Evolutionary conservation across 495 filamentous ascomycete species (phyloP), one percentile per base, ranked within the genome.

Genomic region (Bryoglossum gracile): DNA sequence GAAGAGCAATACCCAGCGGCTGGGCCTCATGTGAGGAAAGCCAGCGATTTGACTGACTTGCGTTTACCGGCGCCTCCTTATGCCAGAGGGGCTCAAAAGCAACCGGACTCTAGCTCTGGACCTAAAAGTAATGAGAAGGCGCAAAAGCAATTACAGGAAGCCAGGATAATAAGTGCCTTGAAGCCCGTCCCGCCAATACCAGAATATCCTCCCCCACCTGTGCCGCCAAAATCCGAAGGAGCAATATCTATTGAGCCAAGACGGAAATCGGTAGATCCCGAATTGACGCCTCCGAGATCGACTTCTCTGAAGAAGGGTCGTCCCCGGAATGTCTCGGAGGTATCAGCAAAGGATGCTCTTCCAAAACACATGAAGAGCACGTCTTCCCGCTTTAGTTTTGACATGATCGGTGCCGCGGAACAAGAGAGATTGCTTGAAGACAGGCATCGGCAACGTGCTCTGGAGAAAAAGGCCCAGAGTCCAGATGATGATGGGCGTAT

Each of bases 311-410:
- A 46, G 52, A 67, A 40, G 68, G 46, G 45, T 8, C 72, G 46
- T 53, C 62, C 68, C 4, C 61, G 69, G 19, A 64, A 64, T 36
- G 63, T 68, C 3, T 63, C 63, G 13, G 60, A 75, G 4, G 75
- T 75, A 2, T 76, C 79, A 0, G 33, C 76, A 14, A 64, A 66
- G 21, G 70, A 72, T 51, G 45, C 59, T 26, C 62, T 66, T 24
- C 85, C 86, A 0, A 84, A 72, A 54, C 87, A 90, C 62, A 81
- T 89, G 62, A 89, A 84, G 55, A 91, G 87, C 62, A 91, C 83
- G 44, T 85, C 89, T 0, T 94, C 87, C 2, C 72, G 89, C 8
- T 95, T 96, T 56, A 94, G 88, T 59, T 96, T 96, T 57, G 89
- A 95, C 58, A 86, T 95, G 75, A 79, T 83, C n/a, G 88, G 86